A percentile compares a stretch with the other conserved stretches of the same genome.
Conservation (phyloP, 768 basidiomycete genomes). For the Xerocomellus dryophilus region DNA sequence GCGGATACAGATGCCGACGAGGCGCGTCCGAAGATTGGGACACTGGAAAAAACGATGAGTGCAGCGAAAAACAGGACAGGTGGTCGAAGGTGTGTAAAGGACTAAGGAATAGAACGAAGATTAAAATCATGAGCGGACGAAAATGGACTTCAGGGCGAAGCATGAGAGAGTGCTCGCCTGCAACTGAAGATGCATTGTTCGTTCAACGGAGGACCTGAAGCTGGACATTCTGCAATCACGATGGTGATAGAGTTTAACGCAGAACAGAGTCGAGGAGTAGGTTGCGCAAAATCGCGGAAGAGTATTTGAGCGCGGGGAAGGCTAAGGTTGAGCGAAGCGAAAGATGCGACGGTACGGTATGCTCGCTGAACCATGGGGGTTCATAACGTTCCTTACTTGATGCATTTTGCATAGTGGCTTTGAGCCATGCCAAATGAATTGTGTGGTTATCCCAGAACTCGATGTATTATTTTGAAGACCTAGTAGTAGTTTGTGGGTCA, state of each 20-base stretch:
- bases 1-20: slow-evolving; percentile 1
- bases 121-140: not conserved
- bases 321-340: not conserved
- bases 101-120: not conserved
- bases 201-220: slow-evolving; percentile 12
- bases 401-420: not conserved
- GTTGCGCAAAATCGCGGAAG: not conserved
- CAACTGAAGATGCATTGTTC: slow-evolving; percentile 1
- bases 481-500: no score
- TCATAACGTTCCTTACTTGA: not conserved
- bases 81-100: not conserved
- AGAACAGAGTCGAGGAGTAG: not conserved
- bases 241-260: not conserved
- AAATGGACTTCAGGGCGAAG: not conserved
- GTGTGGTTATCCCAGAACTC: not conserved
- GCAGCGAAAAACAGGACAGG: slow-evolving; percentile 6
- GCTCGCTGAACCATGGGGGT: not conserved
- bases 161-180: slow-evolving; percentile 6
- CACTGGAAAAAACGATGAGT: slow-evolving; percentile 8
- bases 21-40: slow-evolving; percentile 5
- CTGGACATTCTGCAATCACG: not conserved
- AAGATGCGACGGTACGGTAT: not conserved
- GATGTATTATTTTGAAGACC: not conserved
- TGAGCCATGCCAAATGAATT: not conserved
- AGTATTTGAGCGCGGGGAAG: not conserved